Base-by-base conservation (phyloP, 2,329 filamentous ascomycete species). In the Fusarium setosum region DNA sequence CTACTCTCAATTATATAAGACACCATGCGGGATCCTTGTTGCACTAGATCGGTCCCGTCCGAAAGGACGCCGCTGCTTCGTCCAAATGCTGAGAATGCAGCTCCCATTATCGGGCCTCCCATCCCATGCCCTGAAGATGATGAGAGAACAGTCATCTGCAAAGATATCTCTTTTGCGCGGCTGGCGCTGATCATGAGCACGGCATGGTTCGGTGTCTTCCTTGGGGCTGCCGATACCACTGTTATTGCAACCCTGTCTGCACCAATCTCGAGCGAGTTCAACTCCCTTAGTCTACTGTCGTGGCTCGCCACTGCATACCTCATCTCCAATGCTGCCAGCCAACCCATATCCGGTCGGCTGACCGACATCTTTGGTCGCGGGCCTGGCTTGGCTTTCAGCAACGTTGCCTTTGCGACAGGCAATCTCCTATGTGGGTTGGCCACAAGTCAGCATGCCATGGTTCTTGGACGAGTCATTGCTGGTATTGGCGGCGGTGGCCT, bases 231-330 rank as follows among this genome's bases (percentile, higher is more conserved):
- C 26, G 92, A 96, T 76, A 85, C 85, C 1, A 94, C 91, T 13
- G 88, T 96, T 59, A 91, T 95, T 59, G 92, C 92, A 6, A 96
- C 92, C 0, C 83, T 96, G 1, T 89, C 91, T 0, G 90, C 86
- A 0, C 91, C 92, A 3, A 95, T 96, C 61, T 90, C 91, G n/a
- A 90, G 87, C 69, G 88, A 88, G 26, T 95, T 96, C 79, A 83
- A 88, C 59, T 94, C 91, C 1, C 85, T 95, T 17, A 89, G 88
- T 6, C 83, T 94, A 2, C 84, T 96, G 37, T 93, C 92, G 1
- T 96, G 92, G 92, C 86, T 96, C 4, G 92, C 91, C 0, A 90
- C 91, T 0, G 89, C 91, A 11, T 96, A 95, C 73, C 83, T 95
- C 4, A 92, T 96, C 65, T 90, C 92, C 56, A 95, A 93, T 74